Evolutionary conservation across 108 stramenopile genomes (phyloP), one percentile per base, ranked within the genome.

Genomic region (Licmophora abbreviata): DNA sequence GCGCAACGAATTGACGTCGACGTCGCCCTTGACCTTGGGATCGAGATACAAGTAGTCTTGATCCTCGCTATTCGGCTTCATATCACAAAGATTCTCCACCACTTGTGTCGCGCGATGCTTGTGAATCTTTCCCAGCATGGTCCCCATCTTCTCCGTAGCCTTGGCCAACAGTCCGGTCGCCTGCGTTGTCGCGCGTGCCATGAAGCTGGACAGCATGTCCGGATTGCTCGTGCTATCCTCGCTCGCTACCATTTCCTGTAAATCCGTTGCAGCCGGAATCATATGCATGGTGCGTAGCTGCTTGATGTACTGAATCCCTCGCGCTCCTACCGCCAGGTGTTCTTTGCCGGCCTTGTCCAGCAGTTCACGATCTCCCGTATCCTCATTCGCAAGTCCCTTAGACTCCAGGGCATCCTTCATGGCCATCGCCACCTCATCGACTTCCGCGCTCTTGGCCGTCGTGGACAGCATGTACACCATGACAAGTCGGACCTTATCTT

Each of bases 401-500:
- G 54, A 56, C 41, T 90, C 83, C 46, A 81, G 64, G 4, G 86
- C 73, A 15, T 81, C 48, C 44, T 73, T 75, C 56, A 95, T 66
- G 1, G 79, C 77, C 36, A 59, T 54, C 9, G 83, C 66, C 38
- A 94, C 87, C 59, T 90, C 90, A 37, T 93, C 78, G 26, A 94
- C 59, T 44, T 93, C 95, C 9, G 76, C 56, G 15, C 68, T 71
- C 29, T 73, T 79, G 10, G 67, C 87, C 32, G 82, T 63, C 14
- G 85, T 73, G 5, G 92, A 77, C 27, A 95, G 64, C 29, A 70
- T 60, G 54, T 82, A 93, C 12, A 97, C 84, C 34, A 89, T 73
- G 17, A 96, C 56, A 51, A 99, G 62, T 23, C 97, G 89, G 1
- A 95, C 58, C 68, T 99, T 99, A 73, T 99, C 97, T 51, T 93